Base-by-base conservation (phyloP, 352 stramenopile genomes). In the Pythium scleroteichum region DNA sequence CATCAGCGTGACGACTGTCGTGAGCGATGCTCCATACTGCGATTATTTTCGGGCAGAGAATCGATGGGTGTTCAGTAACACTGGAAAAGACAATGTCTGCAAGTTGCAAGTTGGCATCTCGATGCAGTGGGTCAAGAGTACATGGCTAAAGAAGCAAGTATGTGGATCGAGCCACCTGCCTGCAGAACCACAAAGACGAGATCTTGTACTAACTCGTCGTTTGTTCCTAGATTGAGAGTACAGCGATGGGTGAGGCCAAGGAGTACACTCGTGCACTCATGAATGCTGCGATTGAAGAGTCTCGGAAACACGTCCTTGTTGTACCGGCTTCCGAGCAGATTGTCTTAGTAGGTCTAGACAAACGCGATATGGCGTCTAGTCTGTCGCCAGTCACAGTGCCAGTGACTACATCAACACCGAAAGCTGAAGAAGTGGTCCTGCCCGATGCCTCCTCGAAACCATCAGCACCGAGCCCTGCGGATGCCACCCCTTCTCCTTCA, bases 141-240 rank as follows among this genome's bases (percentile, higher is more conserved):
- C 86, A 32, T 94, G 85, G 82, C 65, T 95, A 19, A 95, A 93
- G 73, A 92, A 92, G 26, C 86, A 95, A 78, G 84, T 93, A 68
- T 35, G 29, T 10, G 5, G 29, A 10, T 35, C 29, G 5, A 35
- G 5, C 29, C 10, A 10, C 29, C 29, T 5, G 5, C 10, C 10
- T 35, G 29, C 10, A 35, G 29, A 35, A 10, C 29, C 29, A 10
- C 10, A 10, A 35, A 35, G 10, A 35, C 5, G 29, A 35, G 10
- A 35, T 35, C 10, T 35, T 35, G 29, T n/a, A 51, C 39, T 12
- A 38, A 7, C 10, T 16, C 54, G 8, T 26, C 8, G 24, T 12
- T 42, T 47, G 53, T 5, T 51, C 38, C 8, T 51, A 94, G 78
- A 95, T 95, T 65, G 86, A 95, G 49, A 78, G 76, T 23, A 82